Conservation (phyloP, 169 alveolate species). For the Miamiensis avidus region DNA sequence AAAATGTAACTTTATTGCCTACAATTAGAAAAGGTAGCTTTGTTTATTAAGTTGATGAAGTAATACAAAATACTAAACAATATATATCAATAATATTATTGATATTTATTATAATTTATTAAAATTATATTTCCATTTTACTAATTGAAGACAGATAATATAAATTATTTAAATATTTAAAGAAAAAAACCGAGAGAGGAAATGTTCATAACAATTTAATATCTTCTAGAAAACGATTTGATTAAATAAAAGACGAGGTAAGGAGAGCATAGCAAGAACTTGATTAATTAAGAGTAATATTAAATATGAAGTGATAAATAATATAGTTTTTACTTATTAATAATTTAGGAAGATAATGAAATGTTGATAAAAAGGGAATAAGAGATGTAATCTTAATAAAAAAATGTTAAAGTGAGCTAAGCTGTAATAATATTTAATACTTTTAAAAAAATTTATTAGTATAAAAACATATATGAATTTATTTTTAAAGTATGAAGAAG, state of each 20-base stretch:
- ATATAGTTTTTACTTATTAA: neutral
- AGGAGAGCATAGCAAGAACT: conserved; percentile 17
- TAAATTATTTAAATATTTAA: neutral
- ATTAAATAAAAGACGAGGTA: conserved; percentile 4
- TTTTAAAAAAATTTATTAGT: neutral
- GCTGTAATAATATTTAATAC: conserved; percentile 9
- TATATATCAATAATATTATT: neutral
- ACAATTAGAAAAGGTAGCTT: conserved; percentile 14
- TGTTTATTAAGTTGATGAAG: conserved; percentile 20
- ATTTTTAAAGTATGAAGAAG: conserved; percentile 2
- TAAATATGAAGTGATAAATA: neutral
- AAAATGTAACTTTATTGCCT: conserved; percentile 12
- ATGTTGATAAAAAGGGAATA: conserved; percentile 13
- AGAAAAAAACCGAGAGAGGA: conserved; percentile 15
- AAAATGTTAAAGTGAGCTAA: conserved; percentile 18
- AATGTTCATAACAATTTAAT: conserved; percentile 34
- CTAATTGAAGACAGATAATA: too few species aligned
- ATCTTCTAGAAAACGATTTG: conserved; percentile 20
- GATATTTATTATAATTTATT: conserved; percentile 7
- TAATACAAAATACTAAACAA: neutral
- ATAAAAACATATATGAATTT: neutral
- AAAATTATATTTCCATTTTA: neutral
- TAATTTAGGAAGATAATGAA: conserved; percentile 11
- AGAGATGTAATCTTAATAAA: conserved; percentile 11
- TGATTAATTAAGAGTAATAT: conserved; percentile 15